Percentiles rank a stretch among this genome's conserved stretches.
These are phyloP conservation scores for Raffaelea ambrosiae DNA, from an alignment of 2,329 filamentous ascomycete genomes.

Conservation along the genomic window DNA sequence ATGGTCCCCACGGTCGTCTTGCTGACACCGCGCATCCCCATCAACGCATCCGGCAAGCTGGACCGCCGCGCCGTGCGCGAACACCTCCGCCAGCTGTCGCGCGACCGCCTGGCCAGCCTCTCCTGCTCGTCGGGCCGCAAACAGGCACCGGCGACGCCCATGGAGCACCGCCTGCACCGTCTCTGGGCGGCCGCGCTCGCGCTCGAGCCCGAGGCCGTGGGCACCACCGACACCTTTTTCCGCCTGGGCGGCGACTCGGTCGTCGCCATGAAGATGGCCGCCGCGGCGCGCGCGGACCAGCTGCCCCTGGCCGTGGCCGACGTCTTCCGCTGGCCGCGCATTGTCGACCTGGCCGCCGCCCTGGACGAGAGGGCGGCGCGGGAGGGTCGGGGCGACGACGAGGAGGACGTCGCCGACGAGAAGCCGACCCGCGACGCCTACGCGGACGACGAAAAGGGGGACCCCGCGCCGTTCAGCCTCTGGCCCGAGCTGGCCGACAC, in stretches of 20 bases:
- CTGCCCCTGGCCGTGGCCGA: slow-evolving; percentile 33
- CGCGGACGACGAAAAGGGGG: not conserved
- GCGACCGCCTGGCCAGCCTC: too few relatives aligned
- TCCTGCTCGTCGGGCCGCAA: too few relatives aligned
- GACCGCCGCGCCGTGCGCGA: not conserved
- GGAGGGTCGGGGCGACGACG: too few relatives aligned
- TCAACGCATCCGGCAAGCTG: slow-evolving; percentile 23
- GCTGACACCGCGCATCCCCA: slow-evolving; percentile 2
- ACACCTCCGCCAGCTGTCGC: too few relatives aligned
- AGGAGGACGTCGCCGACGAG: too few relatives aligned
- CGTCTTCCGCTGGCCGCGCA: slow-evolving; percentile 29
- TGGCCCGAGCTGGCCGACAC: not conserved
- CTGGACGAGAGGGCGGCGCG: too few relatives aligned
- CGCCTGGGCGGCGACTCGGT: slow-evolving; percentile 37
- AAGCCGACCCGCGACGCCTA: too few relatives aligned
- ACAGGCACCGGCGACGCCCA: not conserved
- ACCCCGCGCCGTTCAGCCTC: not conserved
- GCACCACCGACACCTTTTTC: not conserved
- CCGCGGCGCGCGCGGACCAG: slow-evolving; percentile 33
- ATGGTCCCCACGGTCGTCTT: not conserved
- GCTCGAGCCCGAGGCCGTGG: not conserved
- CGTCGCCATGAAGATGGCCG: slow-evolving; percentile 33
- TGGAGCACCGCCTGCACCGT: not conserved
- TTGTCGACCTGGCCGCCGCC: slow-evolving; percentile 29
- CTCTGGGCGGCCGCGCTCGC: not conserved